Conservation (phyloP, 106 monocot species). For the Allium fistulosum region DNA sequence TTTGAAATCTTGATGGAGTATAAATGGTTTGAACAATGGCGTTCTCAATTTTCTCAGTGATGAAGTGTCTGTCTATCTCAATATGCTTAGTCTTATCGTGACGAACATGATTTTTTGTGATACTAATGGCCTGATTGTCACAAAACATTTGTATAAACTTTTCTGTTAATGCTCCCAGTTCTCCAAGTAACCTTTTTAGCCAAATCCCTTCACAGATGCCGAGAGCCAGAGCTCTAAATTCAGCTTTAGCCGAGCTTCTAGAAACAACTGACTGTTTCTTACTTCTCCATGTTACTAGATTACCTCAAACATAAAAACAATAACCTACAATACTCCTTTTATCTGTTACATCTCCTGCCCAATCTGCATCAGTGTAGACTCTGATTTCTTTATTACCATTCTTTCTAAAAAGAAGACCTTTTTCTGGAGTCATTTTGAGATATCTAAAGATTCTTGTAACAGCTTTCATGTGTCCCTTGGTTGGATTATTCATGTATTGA, state of each 20-base stretch:
- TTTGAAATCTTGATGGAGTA: too few relatives aligned
- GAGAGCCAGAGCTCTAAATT: background rate
- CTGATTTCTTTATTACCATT: background rate
- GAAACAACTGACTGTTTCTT: background rate
- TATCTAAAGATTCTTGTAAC: background rate
- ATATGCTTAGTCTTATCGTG: slow-evolving; percentile 8
- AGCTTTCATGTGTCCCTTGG: too few relatives aligned
- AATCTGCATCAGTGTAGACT: slow-evolving; percentile 4
- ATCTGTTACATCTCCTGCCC: background rate
- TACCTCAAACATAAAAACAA: background rate
- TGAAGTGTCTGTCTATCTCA: slow-evolving; percentile 5
- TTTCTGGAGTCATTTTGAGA: background rate
- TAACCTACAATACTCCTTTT: background rate
- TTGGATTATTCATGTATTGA: too few relatives aligned
- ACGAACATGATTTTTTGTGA: background rate
- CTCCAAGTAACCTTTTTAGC: background rate
- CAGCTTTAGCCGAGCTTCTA: background rate
- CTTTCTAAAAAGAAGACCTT: background rate
- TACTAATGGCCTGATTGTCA: background rate
- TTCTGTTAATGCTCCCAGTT: background rate
- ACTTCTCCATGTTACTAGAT: slow-evolving; percentile 1
- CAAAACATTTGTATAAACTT: too few relatives aligned
- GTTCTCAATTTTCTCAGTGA: background rate
- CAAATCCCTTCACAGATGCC: background rate
- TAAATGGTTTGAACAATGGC: too few relatives aligned